Evolutionary conservation across 108 stramenopile species (phyloP).

Genomic region (Discostella stelligeroides): DNA sequence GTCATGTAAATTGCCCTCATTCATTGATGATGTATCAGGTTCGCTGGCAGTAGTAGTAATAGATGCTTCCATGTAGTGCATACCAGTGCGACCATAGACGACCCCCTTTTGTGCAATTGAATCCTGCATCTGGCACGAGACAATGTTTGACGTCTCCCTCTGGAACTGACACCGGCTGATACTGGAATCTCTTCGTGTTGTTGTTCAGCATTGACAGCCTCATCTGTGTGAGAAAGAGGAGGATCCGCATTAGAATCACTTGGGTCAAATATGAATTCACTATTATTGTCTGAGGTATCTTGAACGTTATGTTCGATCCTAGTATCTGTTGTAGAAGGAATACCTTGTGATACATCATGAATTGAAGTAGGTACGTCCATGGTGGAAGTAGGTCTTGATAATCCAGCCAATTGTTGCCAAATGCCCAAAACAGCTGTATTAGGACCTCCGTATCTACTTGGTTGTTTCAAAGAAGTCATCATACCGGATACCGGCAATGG

Average conservation of each 20-base stretch:
- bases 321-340: neutral
- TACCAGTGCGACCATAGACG: neutral
- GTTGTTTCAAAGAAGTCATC: constrained; percentile 31
- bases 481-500: constrained; percentile 21
- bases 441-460: neutral
- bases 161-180: constrained; percentile 1
- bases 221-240: neutral
- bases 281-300: neutral
- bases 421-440: neutral
- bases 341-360: neutral
- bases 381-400: neutral
- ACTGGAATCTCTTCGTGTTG: no score
- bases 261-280: neutral
- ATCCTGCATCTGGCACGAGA: constrained; percentile 2
- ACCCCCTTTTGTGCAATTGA: neutral
- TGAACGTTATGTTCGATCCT: neutral
- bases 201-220: neutral
- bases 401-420: neutral
- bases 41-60: neutral
- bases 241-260: neutral
- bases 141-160: no score
- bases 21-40: no score
- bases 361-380: no score
- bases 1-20: neutral
- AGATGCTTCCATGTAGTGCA: constrained; percentile 9